These are phyloP conservation scores for Xylariaceae sp. DNA, from an alignment of 2,329 filamentous ascomycete genomes.

Conservation along the genomic window DNA sequence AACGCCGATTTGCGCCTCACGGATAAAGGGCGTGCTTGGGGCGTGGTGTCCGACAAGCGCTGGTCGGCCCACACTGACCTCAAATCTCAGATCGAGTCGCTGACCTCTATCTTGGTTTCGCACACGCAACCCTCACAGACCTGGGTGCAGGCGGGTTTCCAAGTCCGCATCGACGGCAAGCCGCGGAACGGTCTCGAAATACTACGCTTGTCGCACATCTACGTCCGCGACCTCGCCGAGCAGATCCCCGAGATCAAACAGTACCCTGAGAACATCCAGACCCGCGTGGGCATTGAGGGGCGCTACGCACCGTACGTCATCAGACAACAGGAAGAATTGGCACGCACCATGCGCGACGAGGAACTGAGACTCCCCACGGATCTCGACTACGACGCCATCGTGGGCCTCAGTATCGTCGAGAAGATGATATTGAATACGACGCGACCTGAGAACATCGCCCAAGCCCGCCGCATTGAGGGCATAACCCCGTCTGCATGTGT, in stretches of 20 bases:
- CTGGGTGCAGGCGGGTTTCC: slow-evolving; percentile 68
- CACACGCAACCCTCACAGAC: slow-evolving; percentile 53
- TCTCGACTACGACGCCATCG: slow-evolving; percentile 68
- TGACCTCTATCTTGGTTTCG: slow-evolving; percentile 55
- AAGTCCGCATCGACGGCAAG: slow-evolving; percentile 58
- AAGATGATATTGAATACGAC: slow-evolving; percentile 63
- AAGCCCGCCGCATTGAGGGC: slow-evolving; percentile 83
- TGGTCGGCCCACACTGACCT: slow-evolving; percentile 68
- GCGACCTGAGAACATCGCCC: slow-evolving; percentile 77
- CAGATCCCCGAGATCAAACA: slow-evolving; percentile 51
- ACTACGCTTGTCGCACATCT: slow-evolving; percentile 59
- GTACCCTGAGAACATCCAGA: slow-evolving; percentile 55
- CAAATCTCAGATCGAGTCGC: slow-evolving; percentile 58
- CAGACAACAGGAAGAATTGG: slow-evolving; percentile 61
- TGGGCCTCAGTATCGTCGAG: slow-evolving; percentile 75
- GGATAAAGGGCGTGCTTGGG: slow-evolving; percentile 65
- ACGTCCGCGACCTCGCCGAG: slow-evolving; percentile 50
- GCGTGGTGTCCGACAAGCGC: slow-evolving; percentile 70
- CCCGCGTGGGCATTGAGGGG: slow-evolving; percentile 73
- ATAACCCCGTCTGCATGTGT: slow-evolving; percentile 57
- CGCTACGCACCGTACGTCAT: slow-evolving; percentile 81
- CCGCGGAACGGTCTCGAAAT: slow-evolving; percentile 73
- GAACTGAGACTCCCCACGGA: slow-evolving; percentile 63
- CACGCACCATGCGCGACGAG: slow-evolving; percentile 71
- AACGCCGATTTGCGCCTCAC: slow-evolving; percentile 90